Percentiles rank a stretch among this genome's conserved stretches.
Evolutionary conservation across 2,329 filamentous ascomycete genomes (phyloP).

Genomic region (Clarireedia paspali): DNA sequence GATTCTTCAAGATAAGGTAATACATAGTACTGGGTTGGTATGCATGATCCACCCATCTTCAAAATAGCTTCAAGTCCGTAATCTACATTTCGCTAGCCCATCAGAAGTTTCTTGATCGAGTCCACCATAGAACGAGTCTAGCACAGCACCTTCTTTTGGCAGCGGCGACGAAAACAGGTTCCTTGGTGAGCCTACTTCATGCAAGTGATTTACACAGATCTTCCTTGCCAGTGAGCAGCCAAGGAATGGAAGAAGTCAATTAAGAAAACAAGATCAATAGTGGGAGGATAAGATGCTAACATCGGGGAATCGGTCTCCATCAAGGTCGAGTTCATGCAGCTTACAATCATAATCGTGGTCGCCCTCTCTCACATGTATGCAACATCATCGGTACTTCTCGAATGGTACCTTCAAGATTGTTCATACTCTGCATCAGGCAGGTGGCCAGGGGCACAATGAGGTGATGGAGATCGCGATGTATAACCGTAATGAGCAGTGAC

Average conservation of each 20-base stretch:
- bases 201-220: slow-evolving; percentile 6
- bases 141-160: not conserved
- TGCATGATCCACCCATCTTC: slow-evolving; percentile 1
- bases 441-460: too few species aligned
- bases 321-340: slow-evolving; percentile 6
- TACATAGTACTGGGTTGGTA: not conserved
- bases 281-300: too few species aligned
- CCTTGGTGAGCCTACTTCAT: not conserved
- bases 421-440: too few species aligned
- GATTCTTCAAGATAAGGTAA: slow-evolving; percentile 9
- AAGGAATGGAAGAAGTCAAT: not conserved
- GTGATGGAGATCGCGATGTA: too few species aligned
- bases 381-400: too few species aligned
- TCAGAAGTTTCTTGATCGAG: not conserved
- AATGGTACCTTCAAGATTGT: too few species aligned
- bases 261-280: not conserved
- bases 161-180: not conserved
- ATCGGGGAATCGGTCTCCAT: too few species aligned
- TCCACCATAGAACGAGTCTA: not conserved
- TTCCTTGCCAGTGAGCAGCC: not conserved
- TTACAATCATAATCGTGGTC: not conserved
- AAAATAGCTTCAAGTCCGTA: slow-evolving; percentile 3
- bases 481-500: not conserved
- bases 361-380: too few species aligned
- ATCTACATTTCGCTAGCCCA: slow-evolving; percentile 1